Evolutionary conservation across 2,329 filamentous ascomycete genomes (phyloP), one percentile per base, ranked within the genome.

Genomic region (Neocatenulostroma microsporum): DNA sequence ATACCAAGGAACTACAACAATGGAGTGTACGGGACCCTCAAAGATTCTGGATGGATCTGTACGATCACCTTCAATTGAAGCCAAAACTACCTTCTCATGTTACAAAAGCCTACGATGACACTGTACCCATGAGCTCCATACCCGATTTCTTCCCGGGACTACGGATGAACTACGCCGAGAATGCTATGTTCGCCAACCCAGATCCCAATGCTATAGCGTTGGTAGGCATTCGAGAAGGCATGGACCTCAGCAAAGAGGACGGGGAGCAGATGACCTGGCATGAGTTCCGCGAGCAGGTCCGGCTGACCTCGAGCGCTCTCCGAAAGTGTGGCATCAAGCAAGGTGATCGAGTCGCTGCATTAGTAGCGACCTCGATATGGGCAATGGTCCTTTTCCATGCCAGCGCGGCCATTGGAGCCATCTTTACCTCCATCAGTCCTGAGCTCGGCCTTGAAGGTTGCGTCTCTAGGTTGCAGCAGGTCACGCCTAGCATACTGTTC

Each of bases 371-470:
- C 10, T 65, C 62, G 20, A 55, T 64, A 6, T 63, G 61, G 55
- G 60, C 60, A 0, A 56, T 67, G 41, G 58, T 63, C 0, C 44
- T 67, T 5, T 64, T 65, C 34, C 55, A 68, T 29, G 64, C 63
- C 8, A 53, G 51, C 15, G 62, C 62, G 3, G 58, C 57, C 12
- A 60, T 68, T 17, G 64, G 63, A 4, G 64, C 62, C 4, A 61
- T 67, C 29, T 68, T 63, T 50, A 65, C 63, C 2, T 63, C 56
- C 9, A 65, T 68, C 42, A 54, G 57, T n/a, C 63, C 64, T 1
- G 65, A 68, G 47, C 54, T 67, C 33, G 65, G 65, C 2, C 33
- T 48, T 1, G 49, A 56, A 36, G 57, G 57, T 4, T 58, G 61
- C 50, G 49, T 64, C 5, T 55, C 57, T 6, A 50, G 64, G 17